Evolutionary conservation across 805 yeast genomes (phyloP).

Genomic region (Metschnikowia rubicola): DNA sequence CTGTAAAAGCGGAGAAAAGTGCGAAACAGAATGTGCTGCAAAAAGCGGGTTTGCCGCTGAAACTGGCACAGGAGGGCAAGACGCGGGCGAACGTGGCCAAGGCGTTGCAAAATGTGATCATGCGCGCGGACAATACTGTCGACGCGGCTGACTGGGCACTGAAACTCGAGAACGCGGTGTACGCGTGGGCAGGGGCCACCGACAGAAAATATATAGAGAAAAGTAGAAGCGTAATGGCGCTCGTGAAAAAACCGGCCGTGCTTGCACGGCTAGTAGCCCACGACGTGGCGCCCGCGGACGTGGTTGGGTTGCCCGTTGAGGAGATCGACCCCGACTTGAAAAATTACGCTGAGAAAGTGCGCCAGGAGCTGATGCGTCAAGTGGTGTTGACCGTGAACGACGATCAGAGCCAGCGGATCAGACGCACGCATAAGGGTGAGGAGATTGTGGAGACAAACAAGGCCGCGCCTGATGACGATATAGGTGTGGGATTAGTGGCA

Average conservation of each 20-base stretch:
- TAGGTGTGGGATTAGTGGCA: constrained; percentile 27
- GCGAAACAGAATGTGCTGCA: background rate
- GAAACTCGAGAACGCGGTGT: constrained; percentile 51
- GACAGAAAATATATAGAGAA: constrained; percentile 57
- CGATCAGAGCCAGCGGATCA: constrained; percentile 53
- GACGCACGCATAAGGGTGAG: constrained; percentile 87
- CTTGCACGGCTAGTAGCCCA: constrained; percentile 56
- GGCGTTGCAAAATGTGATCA: constrained; percentile 48
- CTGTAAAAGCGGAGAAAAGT: background rate
- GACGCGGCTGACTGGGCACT: constrained; percentile 44
- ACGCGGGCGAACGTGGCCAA: constrained; percentile 48
- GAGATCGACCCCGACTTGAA: constrained; percentile 79
- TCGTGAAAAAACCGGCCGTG: constrained; percentile 56
- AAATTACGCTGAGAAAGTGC: constrained; percentile 65
- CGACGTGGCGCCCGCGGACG: constrained; percentile 50
- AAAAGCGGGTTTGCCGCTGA: background rate
- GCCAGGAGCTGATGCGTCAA: constrained; percentile 63
- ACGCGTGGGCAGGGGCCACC: constrained; percentile 28
- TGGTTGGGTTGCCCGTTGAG: constrained; percentile 65
- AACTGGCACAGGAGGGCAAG: constrained; percentile 21
- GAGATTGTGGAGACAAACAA: constrained; percentile 57
- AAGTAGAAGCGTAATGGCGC: constrained; percentile 62
- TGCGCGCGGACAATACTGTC: constrained; percentile 35
- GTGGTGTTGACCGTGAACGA: constrained; percentile 60
- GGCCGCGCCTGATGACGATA: constrained; percentile 23